Base-by-base conservation (phyloP, 129 eudicot genomes). In the Flaveria linearis region DNA sequence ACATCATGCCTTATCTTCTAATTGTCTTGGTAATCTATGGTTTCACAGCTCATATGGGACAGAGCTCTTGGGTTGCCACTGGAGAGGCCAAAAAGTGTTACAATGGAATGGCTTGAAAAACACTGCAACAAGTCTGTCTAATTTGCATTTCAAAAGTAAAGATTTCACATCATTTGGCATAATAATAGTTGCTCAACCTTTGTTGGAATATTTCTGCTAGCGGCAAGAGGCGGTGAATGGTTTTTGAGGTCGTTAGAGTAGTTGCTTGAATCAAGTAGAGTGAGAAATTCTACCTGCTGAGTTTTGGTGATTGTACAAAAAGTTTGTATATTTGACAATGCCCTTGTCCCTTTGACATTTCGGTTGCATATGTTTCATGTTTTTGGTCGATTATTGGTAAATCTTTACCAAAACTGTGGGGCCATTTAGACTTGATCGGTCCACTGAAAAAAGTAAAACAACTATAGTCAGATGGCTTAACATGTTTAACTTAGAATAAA, bases 71-170 rank as follows among this genome's bases (percentile, higher is more conserved):
- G 99, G 33, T 86, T 95, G 85, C 95, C 99, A 14, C 84, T 95
- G 47, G 99, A 95, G 89, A 95, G 99, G 87, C 99, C 99, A 45
- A 95, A 95, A 85, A 95, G 97, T 84, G 97, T 95, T 28, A 95
- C 99, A 22, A 95, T 95, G 97, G 99, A 91, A 65, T 91, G 99
- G 99, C 97, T 95, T 50, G 99, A 95, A 71, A 89, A 91, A 15
- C 70, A 87, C 76, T 89, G 96, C 88, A 89, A 89, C 85, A 94
- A 91, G 78, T 84, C 87, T 15, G 79, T 91, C 42, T 82, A 71
- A 73, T 4, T 73, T 36, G 74, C 16, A 69, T 39, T 41, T 15
- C 47, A 68, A 61, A 74, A 75, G 13, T 15, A 22, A 17, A 39
- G 7, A 46, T 22, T 56, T 45, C 3, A 46, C 64, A 69, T 51